Conservation (phyloP, 2,329 filamentous ascomycete genomes). For the Chaetothyriales sp. region DNA sequence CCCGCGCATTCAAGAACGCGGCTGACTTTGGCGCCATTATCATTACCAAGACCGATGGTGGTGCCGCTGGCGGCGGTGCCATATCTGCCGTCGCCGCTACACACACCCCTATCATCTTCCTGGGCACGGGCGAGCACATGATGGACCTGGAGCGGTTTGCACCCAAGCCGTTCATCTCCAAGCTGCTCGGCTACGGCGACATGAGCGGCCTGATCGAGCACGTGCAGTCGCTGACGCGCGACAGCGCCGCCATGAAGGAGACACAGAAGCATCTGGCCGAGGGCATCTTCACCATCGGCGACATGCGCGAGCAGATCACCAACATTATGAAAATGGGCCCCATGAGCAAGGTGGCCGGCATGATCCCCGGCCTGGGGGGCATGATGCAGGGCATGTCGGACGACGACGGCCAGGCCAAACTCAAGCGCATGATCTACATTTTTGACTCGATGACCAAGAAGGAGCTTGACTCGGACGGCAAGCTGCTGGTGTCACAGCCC, state of each 20-base stretch:
- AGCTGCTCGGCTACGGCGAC: constrained; percentile 91
- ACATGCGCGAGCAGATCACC: constrained; percentile 83
- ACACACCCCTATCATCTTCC: constrained; percentile 91
- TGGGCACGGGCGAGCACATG: constrained; percentile 95
- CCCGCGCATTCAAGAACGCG: constrained; percentile 90
- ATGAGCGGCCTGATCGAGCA: constrained; percentile 92
- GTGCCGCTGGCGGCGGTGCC: constrained; percentile 86
- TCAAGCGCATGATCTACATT: constrained; percentile 98
- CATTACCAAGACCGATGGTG: constrained; percentile 95
- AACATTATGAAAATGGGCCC: constrained; percentile 99
- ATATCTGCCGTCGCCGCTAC: constrained; percentile 96
- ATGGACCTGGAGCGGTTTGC: constrained; percentile 85
- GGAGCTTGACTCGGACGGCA: constrained; percentile 89
- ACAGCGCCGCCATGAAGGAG: constrained; percentile 66
- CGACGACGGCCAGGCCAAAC: constrained; percentile 80
- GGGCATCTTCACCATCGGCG: constrained; percentile 87
- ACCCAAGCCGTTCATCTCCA: constrained; percentile 83
- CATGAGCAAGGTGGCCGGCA: constrained; percentile 89
- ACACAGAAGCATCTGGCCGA: constrained; percentile 98
- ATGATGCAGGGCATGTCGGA: constrained; percentile 90
- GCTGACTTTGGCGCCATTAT: constrained; percentile 97
- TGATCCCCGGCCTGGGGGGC: constrained; percentile 89
- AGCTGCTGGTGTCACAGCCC: constrained; percentile 83
- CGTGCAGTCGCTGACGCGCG: constrained; percentile 84
- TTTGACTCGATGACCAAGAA: constrained; percentile 97